phyloP scores from a whole-genome alignment of 2,329 filamentous ascomycete species.

The Aspergillus sp. region DNA sequence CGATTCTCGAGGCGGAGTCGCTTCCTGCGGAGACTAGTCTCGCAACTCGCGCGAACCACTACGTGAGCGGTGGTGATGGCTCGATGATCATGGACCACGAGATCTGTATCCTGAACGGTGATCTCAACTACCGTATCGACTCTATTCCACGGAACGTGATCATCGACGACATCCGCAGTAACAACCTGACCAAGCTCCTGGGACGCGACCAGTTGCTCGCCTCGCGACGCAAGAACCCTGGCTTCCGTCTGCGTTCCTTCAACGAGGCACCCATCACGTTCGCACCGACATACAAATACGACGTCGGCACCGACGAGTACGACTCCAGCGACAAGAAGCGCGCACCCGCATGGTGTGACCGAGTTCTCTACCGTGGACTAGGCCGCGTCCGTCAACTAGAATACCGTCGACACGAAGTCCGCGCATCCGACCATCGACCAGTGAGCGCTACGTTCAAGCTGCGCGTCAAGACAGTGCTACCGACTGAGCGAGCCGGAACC shows the following conservation, averaged over 20 bases:
- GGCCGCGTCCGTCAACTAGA: constrained; percentile 84
- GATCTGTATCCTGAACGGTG: constrained; percentile 93
- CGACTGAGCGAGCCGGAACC: constrained; percentile 62
- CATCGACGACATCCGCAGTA: constrained; percentile 76
- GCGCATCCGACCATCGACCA: constrained; percentile 88
- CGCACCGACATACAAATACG: constrained; percentile 97
- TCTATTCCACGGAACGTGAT: constrained; percentile 94
- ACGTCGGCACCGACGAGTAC: constrained; percentile 91
- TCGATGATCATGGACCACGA: constrained; percentile 95
- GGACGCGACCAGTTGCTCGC: constrained; percentile 92
- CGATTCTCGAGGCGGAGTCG: constrained; percentile 77
- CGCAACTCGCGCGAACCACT: constrained; percentile 71
- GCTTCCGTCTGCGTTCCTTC: constrained; percentile 84
- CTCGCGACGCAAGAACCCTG: constrained; percentile 83
- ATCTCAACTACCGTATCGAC: constrained; percentile 97
- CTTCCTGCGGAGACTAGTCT: constrained; percentile 73
- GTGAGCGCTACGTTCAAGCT: constrained; percentile 84
- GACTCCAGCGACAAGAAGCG: constrained; percentile 94
- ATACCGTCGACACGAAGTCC: constrained; percentile 85
- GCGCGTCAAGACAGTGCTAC: constrained; percentile 77
- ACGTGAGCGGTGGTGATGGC: constrained; percentile 88
- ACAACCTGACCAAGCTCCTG: constrained; percentile 81
- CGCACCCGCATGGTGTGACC: constrained; percentile 94
- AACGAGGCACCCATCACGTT: constrained; percentile 90
- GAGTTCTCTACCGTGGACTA: constrained; percentile 79